Conservation (phyloP, 805 yeast species). For the Diddensiella caesifluorescens region DNA sequence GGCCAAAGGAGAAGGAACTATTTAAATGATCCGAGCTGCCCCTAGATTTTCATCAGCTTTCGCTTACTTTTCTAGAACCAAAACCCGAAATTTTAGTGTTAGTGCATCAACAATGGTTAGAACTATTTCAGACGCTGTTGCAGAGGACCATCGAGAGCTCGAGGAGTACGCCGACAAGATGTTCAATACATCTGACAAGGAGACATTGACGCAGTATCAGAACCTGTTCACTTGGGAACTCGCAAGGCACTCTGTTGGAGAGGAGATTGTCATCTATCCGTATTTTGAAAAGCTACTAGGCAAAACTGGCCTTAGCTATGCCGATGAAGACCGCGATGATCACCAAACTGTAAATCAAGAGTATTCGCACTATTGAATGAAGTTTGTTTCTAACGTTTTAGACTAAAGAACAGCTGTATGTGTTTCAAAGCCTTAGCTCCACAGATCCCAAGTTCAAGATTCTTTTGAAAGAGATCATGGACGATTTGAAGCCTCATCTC, state of each 20-base stretch:
- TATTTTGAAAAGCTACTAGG: conserved; percentile 2
- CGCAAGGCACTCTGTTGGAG: conserved; percentile 4
- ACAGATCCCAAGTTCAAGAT: neutral
- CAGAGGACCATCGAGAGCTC: conserved; percentile 1
- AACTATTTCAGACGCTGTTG: conserved; percentile 1
- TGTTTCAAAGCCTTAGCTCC: neutral
- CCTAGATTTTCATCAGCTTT: too few species aligned
- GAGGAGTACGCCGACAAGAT: conserved; percentile 2
- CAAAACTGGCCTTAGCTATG: neutral
- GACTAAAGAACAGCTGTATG: conserved; percentile 1
- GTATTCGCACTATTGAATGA: too few species aligned
- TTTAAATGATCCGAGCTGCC: too few species aligned
- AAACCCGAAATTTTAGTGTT: too few species aligned
- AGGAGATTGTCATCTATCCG: conserved; percentile 5
- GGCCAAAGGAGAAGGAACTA: too few species aligned
- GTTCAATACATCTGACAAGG: neutral
- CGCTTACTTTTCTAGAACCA: too few species aligned
- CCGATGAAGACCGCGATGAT: conserved; percentile 2
- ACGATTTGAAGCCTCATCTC: conserved; percentile 1
- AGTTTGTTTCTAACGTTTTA: too few species aligned
- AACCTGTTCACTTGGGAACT: conserved; percentile 5
- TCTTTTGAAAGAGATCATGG: neutral
- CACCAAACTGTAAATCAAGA: neutral
- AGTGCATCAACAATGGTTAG: conserved; percentile 2
- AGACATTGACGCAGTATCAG: conserved; percentile 2